Base-by-base conservation (phyloP, 2,329 filamentous ascomycete species). In the Ramularia endophylla region DNA sequence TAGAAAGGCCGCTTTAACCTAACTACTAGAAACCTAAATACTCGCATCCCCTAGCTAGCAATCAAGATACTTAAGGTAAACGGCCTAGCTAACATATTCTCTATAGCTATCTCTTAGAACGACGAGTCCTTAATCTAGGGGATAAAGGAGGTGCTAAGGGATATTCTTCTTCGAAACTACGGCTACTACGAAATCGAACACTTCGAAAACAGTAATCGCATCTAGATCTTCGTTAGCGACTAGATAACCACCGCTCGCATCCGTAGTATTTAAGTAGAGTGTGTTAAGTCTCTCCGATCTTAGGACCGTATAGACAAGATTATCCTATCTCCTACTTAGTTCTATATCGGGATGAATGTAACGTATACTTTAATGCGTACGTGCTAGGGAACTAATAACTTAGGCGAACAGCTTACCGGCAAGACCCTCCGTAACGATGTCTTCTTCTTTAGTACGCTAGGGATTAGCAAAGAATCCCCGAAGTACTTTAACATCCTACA, bases 131-230 rank as follows among this genome's bases (percentile, higher is more conserved):
- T 22, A 22, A 27, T 38, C 15, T 27, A 16, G 16, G 27, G 35
- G 25, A 38, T 28, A 28, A 27, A 38, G 15, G 35, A 38, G 35
- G 35, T 38, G 11, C 12, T 27, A 12, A 16, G 27, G 13, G 35
- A 38, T 9, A 38, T 38, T 25, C 15, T 27, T 16, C 16, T 38
- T 17, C 15, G 35, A 2, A 29, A 38, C 15, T 16, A 29, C 25
- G 22, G 25, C n/a, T 18, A 27, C 27, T 27, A 38, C 19, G 35
- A 18, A 12, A 13, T 27, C 19, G 27, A 27, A 11, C n/a, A n/a
- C n/a, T 18, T 38, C 27, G 13, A 38, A 7, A 38, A 22, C 11
- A 16, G 18, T 18, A 18, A 33, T 3, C 31, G 31, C 12, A 3
- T 33, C 15, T 12, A 33, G 9, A 6, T 33, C 13, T 4, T 33